Conservation (phyloP, 768 basidiomycete species). For the Lepiota subincarnata region DNA sequence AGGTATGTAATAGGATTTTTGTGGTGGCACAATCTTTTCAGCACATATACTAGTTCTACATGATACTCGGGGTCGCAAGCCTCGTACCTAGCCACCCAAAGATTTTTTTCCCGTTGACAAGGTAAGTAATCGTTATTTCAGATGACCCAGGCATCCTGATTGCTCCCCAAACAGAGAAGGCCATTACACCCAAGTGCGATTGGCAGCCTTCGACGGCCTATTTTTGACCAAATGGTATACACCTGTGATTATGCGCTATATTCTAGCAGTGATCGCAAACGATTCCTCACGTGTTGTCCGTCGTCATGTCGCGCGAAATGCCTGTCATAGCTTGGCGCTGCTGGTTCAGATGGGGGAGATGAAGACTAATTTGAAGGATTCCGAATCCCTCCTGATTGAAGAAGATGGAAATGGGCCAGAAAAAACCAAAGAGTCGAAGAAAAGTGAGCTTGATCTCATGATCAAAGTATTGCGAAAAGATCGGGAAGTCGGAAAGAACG, state of each 20-base stretch:
- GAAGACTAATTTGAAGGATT: conserved; percentile 68
- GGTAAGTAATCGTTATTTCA: conserved; percentile 42
- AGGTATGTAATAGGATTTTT: conserved; percentile 49
- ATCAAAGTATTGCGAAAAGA: conserved; percentile 88
- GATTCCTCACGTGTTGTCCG: conserved; percentile 82
- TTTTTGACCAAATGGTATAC: conserved; percentile 88
- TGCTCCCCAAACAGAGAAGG: conserved; percentile 63
- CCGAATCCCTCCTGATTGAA: conserved; percentile 77
- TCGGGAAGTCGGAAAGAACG: conserved; percentile 77
- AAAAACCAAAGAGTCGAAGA: conserved; percentile 71
- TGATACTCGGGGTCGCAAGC: conserved; percentile 71
- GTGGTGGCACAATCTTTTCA: not conserved
- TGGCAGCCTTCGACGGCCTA: conserved; percentile 91
- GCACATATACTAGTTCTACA: conserved; percentile 56
- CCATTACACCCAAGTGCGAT: conserved; percentile 87
- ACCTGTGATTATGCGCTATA: conserved; percentile 79
- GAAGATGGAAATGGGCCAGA: conserved; percentile 76
- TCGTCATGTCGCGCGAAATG: conserved; percentile 81
- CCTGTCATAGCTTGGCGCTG: conserved; percentile 83
- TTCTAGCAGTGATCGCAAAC: conserved; percentile 80
- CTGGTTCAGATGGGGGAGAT: conserved; percentile 90
- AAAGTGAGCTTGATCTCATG: conserved; percentile 78
- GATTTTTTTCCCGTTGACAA: conserved; percentile 82
- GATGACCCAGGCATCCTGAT: conserved; percentile 7
- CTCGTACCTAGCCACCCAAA: conserved; percentile 73